Percentiles rank a stretch among this genome's conserved stretches.
Evolutionary conservation across 305 asterid genomes (phyloP).

Genomic region (Fraxinus baroniana): DNA sequence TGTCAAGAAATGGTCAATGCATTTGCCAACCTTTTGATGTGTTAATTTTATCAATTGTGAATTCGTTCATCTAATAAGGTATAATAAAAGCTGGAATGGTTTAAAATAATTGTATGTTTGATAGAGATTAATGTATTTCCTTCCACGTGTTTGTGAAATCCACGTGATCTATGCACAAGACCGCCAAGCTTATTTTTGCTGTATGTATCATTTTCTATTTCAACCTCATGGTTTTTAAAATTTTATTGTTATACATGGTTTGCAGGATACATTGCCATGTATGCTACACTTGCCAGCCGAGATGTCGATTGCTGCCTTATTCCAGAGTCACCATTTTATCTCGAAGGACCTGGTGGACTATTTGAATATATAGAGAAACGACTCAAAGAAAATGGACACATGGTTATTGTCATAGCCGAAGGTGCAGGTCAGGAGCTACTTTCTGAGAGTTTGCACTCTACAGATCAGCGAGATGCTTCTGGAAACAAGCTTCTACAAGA

Average conservation of each 20-base stretch:
- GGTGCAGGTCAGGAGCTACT: constrained; percentile 85
- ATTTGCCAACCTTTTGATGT: not conserved
- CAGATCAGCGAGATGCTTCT: constrained; percentile 55
- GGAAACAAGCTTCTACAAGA: constrained; percentile 74
- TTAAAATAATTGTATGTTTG: not conserved
- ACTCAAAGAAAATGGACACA: constrained; percentile 69
- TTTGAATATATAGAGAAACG: constrained; percentile 62
- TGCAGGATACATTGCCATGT: constrained; percentile 80
- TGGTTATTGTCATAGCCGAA: constrained; percentile 88
- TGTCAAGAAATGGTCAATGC: not conserved
- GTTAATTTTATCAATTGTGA: not conserved
- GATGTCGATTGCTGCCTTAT: constrained; percentile 88
- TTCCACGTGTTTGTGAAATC: not conserved
- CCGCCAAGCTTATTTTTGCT: not conserved
- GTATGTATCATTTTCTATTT: not conserved
- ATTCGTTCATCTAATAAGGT: not conserved
- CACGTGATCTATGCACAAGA: not conserved
- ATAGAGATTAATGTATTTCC: not conserved
- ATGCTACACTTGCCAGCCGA: constrained; percentile 85
- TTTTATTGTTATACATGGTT: not conserved
- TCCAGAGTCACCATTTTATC: constrained; percentile 81
- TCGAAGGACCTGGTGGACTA: constrained; percentile 73
- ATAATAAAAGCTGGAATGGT: not conserved
- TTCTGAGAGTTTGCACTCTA: constrained; percentile 45
- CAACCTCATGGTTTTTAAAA: not conserved